A percentile compares a stretch with the other conserved stretches of the same genome.
phyloP scores from a whole-genome alignment of 306 rosid genomes.

The Citrullus colocynthis region DNA sequence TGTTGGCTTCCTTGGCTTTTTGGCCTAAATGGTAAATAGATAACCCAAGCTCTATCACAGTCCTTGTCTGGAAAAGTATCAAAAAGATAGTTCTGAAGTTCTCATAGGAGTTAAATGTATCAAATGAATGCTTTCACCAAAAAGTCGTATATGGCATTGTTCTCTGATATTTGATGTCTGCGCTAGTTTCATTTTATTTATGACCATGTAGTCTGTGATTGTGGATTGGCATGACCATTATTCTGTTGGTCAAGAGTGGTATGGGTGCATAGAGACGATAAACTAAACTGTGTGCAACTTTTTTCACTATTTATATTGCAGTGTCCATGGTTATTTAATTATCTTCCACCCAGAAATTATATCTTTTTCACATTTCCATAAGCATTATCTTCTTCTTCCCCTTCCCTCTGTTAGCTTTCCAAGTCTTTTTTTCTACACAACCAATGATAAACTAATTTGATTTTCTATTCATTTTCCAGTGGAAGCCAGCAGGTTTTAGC shows the following conservation, averaged over 20 bases:
- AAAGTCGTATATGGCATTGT: not conserved
- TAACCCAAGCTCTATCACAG: not conserved
- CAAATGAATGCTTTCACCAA: not conserved
- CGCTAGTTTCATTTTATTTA: not conserved
- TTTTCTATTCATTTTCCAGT: conserved; percentile 24
- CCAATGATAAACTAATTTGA: not conserved
- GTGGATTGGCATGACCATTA: not conserved
- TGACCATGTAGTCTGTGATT: not conserved
- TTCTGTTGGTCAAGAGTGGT: not conserved
- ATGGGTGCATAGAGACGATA: not conserved
- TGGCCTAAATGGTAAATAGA: no score
- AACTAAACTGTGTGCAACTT: not conserved
- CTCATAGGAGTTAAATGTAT: not conserved
- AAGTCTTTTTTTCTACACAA: not conserved
- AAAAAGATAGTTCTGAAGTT: not conserved
- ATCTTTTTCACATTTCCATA: not conserved
- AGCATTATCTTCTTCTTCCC: not conserved
- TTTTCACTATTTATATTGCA: not conserved
- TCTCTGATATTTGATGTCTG: not conserved
- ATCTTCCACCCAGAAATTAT: not conserved
- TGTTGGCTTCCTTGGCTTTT: no score
- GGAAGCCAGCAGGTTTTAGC: conserved; percentile 57
- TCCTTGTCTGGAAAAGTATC: not conserved
- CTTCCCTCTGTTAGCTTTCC: not conserved
- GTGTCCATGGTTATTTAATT: not conserved